These are phyloP conservation scores for Piromyces sp. DNA, from an alignment of 192 early-diverging fungal species.

Conservation along the genomic window DNA sequence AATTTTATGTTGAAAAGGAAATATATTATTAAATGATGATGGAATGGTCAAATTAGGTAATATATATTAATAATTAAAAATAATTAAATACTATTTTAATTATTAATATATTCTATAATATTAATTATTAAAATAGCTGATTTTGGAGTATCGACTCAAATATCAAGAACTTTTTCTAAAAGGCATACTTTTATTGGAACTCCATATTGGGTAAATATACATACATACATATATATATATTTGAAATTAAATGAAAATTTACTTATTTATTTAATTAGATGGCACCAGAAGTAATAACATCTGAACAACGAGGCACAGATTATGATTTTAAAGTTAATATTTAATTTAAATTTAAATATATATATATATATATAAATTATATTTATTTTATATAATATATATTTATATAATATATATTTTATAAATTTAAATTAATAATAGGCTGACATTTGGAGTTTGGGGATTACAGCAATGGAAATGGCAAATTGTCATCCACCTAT, in stretches of 20 bases:
- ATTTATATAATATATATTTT: no score
- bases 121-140: constrained; percentile 4
- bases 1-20: neutral
- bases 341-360: neutral
- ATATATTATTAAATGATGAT: constrained; percentile 9
- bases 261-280: neutral
- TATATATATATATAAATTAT: neutral
- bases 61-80: neutral
- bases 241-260: no score
- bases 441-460: constrained; percentile 13
- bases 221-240: neutral
- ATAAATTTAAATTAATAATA: neutral
- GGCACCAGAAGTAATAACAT: constrained; percentile 6
- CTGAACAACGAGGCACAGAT: constrained; percentile 1
- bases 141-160: constrained; percentile 8
- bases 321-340: constrained; percentile 7
- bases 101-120: no score
- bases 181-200: constrained; percentile 7
- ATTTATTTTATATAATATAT: no score
- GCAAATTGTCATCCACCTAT: constrained; percentile 11
- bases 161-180: constrained; percentile 5
- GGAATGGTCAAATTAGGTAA: constrained; percentile 11
- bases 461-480: constrained; percentile 12
- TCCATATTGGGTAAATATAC: constrained; percentile 3
- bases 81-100: no score